These are phyloP conservation scores for Toxicodendron radicans DNA, from an alignment of 345 rosid genomes.

Conservation along the genomic window DNA sequence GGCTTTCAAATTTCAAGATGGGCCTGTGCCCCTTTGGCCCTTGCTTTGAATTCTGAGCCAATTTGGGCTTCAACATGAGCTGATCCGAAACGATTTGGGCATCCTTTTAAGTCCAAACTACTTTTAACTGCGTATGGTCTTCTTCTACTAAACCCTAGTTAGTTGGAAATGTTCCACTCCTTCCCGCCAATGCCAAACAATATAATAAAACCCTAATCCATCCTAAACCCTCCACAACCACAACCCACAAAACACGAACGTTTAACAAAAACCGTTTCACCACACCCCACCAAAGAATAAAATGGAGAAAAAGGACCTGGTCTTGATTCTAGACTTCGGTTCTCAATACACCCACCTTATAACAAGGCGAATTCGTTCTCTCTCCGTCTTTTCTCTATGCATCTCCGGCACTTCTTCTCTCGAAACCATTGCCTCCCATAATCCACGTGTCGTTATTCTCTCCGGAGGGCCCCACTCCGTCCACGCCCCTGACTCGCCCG, in stretches of 20 bases:
- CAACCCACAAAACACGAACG: neutral
- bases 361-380: conserved; percentile 86
- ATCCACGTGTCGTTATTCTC: conserved; percentile 81
- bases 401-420: conserved; percentile 82
- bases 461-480: conserved; percentile 98
- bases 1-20: too few species aligned
- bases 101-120: too few species aligned
- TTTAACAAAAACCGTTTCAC: too few species aligned
- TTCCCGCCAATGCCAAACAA: conserved; percentile 45
- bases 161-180: neutral
- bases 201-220: conserved; percentile 21
- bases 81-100: too few species aligned
- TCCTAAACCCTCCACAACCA: conserved; percentile 8
- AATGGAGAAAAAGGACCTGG: conserved; percentile 58
- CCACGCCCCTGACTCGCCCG: conserved; percentile 65
- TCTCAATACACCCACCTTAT: conserved; percentile 95
- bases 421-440: conserved; percentile 48
- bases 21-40: too few species aligned
- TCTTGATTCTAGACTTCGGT: conserved; percentile 88
- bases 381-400: conserved; percentile 83
- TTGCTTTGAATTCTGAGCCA: too few species aligned
- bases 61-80: too few species aligned
- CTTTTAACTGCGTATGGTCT: too few species aligned
- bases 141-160: too few species aligned
- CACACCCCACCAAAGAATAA: conserved; percentile 35